Base-by-base conservation (phyloP, 306 rosid species). In the Glycine tomentella region DNA sequence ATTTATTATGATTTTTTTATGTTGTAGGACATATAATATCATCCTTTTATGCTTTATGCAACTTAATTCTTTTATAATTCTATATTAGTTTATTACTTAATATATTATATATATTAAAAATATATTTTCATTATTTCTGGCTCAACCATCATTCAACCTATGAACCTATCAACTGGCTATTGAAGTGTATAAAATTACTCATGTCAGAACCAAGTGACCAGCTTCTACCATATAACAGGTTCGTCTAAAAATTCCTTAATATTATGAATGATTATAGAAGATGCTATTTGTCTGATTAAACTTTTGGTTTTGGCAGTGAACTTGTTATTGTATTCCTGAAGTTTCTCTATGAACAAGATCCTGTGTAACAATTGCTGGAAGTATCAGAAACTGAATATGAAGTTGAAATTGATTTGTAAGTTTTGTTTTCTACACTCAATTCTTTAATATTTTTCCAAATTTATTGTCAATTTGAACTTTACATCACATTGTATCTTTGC, bases 171-270 rank as follows among this genome's bases (percentile, higher is more conserved):
- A 93, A 95, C 86, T 95, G 99, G 99, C 99, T 95, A 75, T 76
- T 93, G 72, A 92, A 90, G 88, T 93, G 95, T 87, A 93, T 93
- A 84, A 93, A 89, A 84, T 75, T 95, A 57, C 97, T 95, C 55
- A 90, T 89, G 92, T 89, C 95, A 45, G 99, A 93, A 84, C 99
- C 97, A 42, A 93, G 99, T 20, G 97, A 93, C 88, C 99, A 93
- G 85, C 95, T 91, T 89, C 90, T 84, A 74, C 93, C 92, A 42
- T 90, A 89, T 85, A 93, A 86, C 85, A 95, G 99, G 97, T 93
- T 73, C 40, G 75, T 66, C 70, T 84, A 65, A 66, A 71, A 36
- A 46, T 55, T 84, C 20, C 76, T 59, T 76, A 16, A 14, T n/a
- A n/a, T n/a, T n/a, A 70, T 49, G 68, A 71, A 67, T 57, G 73